Conservation (phyloP, 805 yeast species). For the Clavispora phyllophila region DNA sequence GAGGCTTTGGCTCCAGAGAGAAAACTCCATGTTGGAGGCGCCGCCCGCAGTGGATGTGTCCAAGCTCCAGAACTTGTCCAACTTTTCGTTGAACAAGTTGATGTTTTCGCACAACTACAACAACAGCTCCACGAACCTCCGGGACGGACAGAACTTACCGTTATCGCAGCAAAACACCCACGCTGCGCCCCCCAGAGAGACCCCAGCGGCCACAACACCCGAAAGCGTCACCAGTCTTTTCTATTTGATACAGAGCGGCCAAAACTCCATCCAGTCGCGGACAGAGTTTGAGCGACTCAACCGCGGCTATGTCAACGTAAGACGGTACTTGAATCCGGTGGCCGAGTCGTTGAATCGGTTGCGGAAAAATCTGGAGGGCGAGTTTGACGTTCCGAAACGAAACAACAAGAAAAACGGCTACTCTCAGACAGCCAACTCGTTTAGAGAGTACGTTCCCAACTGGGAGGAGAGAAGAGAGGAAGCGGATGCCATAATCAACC, state of each 20-base stretch:
- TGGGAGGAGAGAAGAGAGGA: conserved; percentile 30
- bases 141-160: conserved; percentile 2
- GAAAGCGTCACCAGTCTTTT: conserved; percentile 9
- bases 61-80: conserved; percentile 32
- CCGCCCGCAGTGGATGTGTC: conserved; percentile 25
- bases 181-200: not conserved
- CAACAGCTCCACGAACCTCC: conserved; percentile 13
- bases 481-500: conserved; percentile 19
- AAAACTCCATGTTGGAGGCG: conserved; percentile 62
- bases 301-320: conserved; percentile 64
- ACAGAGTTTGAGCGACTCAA: conserved; percentile 77
- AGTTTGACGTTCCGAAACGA: conserved; percentile 19
- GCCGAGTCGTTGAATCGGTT: conserved; percentile 56
- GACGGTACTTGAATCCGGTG: conserved; percentile 68
- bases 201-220: not conserved
- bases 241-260: conserved; percentile 21
- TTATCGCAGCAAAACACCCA: not conserved
- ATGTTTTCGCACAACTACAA: conserved; percentile 33
- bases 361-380: conserved; percentile 18
- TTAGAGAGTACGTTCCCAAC: conserved; percentile 29
- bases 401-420: conserved; percentile 9
- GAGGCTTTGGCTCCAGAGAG: conserved; percentile 78
- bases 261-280: conserved; percentile 52
- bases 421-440: conserved; percentile 21
- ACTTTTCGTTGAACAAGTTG: conserved; percentile 32